Evolutionary conservation across 2,329 filamentous ascomycete species (phyloP), one percentile per base, ranked within the genome.

Genomic region (Fusarium temperatum): DNA sequence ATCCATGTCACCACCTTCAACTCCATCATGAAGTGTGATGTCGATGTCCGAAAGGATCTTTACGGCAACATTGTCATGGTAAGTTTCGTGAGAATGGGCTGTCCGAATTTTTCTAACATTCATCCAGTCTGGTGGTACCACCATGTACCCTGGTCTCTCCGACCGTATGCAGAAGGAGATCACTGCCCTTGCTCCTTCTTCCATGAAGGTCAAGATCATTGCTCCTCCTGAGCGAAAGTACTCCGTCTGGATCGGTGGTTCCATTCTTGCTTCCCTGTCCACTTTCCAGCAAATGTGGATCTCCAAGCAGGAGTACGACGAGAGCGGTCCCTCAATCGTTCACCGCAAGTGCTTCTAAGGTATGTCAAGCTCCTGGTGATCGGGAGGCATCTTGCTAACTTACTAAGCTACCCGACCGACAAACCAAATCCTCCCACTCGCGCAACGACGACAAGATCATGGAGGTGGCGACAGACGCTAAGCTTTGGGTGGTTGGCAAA

Each of bases 201-300:
- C 95, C 84, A 98, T 99, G 96, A 98, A 98, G 94, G 96, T 99
- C 92, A 98, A 98, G 94, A 98, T 99, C 89, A 98, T 99, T 85
- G 96, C 96, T 89, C 96, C 96, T 81, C 96, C 96, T 80, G 96
- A 99, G 94, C 94, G 96, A 89, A 99, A 99, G 92, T 99, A 99
- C 94, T 98, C 96, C 77, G 96, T 99, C 91, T 99, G 96, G 96
- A 99, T 99, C 86, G 96, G 96, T 96, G 96, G 96, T 92, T 99
- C 96, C 87, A 99, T 99, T 89, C 89, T 99, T 84, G 96, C 96
- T 81, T 99, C 96, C 77, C 94, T 99, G 83, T 99, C 96, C 81
- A 99, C 96, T 87, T 99, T 99, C 96, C 96, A 99, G 91, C 96
- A 99, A 90, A 99, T 99, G 96, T 99, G 96, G 96, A 98, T 99